Evolutionary conservation across 495 filamentous ascomycete species (phyloP).

Genomic region (Aspergillus bertholletiae): DNA sequence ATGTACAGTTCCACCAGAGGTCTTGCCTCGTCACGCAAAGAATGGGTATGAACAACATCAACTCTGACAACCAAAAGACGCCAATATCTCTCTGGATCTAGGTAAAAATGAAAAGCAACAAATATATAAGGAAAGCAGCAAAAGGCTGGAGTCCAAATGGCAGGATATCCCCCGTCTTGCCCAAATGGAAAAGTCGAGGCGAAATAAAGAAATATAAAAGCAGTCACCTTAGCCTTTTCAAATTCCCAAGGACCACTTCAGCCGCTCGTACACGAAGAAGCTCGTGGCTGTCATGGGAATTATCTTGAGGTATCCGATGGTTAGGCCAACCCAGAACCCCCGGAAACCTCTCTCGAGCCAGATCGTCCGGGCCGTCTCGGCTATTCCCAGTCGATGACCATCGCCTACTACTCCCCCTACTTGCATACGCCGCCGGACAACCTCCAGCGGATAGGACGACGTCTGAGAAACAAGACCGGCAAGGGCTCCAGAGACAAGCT

Average conservation of each 20-base stretch:
- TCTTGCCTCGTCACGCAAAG: conserved; percentile 9
- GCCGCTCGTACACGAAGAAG: conserved; percentile 75
- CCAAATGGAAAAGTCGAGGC: neutral
- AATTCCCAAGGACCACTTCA: conserved; percentile 71
- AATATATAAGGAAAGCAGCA: neutral
- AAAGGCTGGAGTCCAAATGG: neutral
- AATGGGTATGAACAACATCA: conserved; percentile 19
- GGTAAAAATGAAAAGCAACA: neutral
- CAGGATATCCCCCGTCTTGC: neutral
- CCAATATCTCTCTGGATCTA: conserved; percentile 5
- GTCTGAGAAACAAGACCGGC: conserved; percentile 90
- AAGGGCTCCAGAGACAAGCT: conserved; percentile 76
- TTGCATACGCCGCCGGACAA: conserved; percentile 90
- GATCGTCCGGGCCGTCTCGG: conserved; percentile 73
- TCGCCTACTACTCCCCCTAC: conserved; percentile 92
- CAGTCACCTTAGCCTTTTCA: conserved; percentile 29
- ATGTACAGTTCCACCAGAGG: conserved; percentile 3
- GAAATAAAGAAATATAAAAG: neutral
- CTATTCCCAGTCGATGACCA: conserved; percentile 70
- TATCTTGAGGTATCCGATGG: conserved; percentile 93
- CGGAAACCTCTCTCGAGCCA: conserved; percentile 68
- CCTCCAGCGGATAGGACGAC: conserved; percentile 86
- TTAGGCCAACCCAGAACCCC: conserved; percentile 90
- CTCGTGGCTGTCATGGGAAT: conserved; percentile 84
- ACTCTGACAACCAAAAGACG: conserved; percentile 5